These are phyloP conservation scores for Mucor ambiguus DNA, from an alignment of 371 early-diverging fungal species.

Conservation along the genomic window DNA sequence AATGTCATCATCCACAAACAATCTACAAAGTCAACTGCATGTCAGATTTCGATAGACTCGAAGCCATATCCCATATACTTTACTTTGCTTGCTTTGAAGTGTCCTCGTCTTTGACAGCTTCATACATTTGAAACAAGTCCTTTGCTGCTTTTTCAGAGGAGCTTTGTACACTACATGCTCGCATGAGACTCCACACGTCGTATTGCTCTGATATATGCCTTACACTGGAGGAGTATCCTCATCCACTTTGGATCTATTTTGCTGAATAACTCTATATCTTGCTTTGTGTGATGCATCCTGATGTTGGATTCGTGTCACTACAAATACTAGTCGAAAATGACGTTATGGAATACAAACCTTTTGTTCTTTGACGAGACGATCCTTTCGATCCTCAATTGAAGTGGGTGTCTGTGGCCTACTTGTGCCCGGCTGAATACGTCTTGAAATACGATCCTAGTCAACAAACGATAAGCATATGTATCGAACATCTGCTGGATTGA, in stretches of 20 bases:
- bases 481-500: too few species aligned
- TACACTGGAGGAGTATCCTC: conserved; percentile 34
- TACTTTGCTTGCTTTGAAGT: conserved; percentile 39
- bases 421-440: conserved; percentile 42
- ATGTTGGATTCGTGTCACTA: neutral
- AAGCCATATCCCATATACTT: neutral
- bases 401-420: conserved; percentile 44
- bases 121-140: conserved; percentile 67
- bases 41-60: neutral
- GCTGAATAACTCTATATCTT: conserved; percentile 62
- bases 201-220: neutral
- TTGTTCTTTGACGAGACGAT: conserved; percentile 39
- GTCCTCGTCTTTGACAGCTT: conserved; percentile 67
- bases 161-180: conserved; percentile 36
- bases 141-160: conserved; percentile 36
- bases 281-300: conserved; percentile 51
- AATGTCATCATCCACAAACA: conserved; percentile 39
- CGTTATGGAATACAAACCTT: conserved; percentile 20
- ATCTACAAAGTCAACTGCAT: conserved; percentile 13
- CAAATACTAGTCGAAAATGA: neutral
- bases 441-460: conserved; percentile 53
- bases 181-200: neutral
- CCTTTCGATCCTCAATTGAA: conserved; percentile 36
- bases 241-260: conserved; percentile 45
- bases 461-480: neutral